Evolutionary conservation across 2,329 filamentous ascomycete species (phyloP), one percentile per base, ranked within the genome.

Genomic region (Trichophyton benhamiae): DNA sequence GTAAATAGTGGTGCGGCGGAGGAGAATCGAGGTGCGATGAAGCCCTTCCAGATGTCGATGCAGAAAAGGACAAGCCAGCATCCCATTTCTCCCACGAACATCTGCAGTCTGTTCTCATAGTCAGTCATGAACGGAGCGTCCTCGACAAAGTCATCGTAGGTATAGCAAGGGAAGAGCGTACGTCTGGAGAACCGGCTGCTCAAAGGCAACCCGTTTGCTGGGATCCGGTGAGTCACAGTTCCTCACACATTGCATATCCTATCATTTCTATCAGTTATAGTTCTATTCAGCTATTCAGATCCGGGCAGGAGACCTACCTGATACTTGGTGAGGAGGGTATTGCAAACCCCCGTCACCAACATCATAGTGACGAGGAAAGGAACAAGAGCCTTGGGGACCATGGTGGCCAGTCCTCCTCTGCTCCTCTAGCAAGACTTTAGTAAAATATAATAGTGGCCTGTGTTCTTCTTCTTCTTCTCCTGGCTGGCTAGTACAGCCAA

Each of bases 41-140:
- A 82, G 65, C 81, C 82, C 57, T 80, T 79, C 74, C 88, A 88
- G 1, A 92, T 75, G 22, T 82, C 79, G 71, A 88, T 85, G 58
- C 82, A 69, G 22, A 87, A 85, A 49, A 97, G 82, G 60, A 99
- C 89, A 13, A 97, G 81, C 91, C 92, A 99, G 78, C 91, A 95
- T 65, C 91, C 92, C 82, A 89, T 88, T 74, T 99, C 94, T 61
- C 94, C 94, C 64, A 96, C 82, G 73, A 99, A 99, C 94, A 99
- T 99, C 74, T 97, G 94, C 0, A 90, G 79, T 1, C 78, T 80
- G 62, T 61, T 57, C 11, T 15, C 33, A n/a, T 17, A 8, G n/a
- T 55, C 36, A 55, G 52, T 8, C 20, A 36, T 20, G 52, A 17
- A 55, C 11, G 5, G 13, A 36, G n/a, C 9, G 20, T 36, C 13